Evolutionary conservation across 805 yeast species (phyloP).

Genomic region (Ogataea allantospora): DNA sequence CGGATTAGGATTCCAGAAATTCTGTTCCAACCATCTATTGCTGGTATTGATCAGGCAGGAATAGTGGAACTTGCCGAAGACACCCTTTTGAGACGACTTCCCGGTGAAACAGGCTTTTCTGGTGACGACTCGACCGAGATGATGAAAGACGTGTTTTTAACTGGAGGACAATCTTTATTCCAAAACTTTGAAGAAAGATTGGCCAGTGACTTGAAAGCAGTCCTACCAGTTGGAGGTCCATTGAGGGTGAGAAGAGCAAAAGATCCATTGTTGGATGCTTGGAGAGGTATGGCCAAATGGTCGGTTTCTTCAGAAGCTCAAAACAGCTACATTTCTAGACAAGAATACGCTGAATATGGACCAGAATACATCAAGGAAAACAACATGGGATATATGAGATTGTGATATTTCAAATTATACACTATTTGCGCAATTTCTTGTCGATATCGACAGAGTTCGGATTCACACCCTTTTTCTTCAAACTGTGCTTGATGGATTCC

Average conservation of each 20-base stretch:
- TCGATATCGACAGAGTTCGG: slow-evolving; percentile 45
- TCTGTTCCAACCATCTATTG: slow-evolving; percentile 86
- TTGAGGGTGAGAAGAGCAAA: slow-evolving; percentile 60
- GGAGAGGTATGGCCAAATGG: slow-evolving; percentile 94
- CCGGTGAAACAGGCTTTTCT: slow-evolving; percentile 47
- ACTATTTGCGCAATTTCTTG: slow-evolving; percentile 22
- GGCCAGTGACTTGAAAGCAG: slow-evolving; percentile 61
- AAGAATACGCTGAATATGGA: slow-evolving; percentile 87
- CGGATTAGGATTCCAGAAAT: slow-evolving; percentile 91
- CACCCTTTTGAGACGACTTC: slow-evolving; percentile 58
- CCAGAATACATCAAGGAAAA: slow-evolving; percentile 87
- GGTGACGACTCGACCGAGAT: slow-evolving; percentile 51
- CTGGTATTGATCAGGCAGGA: slow-evolving; percentile 96
- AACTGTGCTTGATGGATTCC: slow-evolving; percentile 60
- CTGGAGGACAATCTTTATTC: slow-evolving; percentile 80
- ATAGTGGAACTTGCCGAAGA: slow-evolving; percentile 74
- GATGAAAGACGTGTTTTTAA: slow-evolving; percentile 67
- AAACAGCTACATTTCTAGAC: slow-evolving; percentile 53
- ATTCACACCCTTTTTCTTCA: slow-evolving; percentile 71
- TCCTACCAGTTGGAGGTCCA: slow-evolving; percentile 67
- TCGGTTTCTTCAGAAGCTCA: slow-evolving; percentile 45
- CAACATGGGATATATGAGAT: slow-evolving; percentile 52
- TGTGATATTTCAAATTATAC: slow-evolving; percentile 6
- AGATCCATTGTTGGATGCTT: slow-evolving; percentile 76
- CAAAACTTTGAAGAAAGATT: slow-evolving; percentile 68